A percentile compares a stretch with the other conserved stretches of the same genome.
Conservation (phyloP, 306 rosid genomes). For the Nissolia schottii region DNA sequence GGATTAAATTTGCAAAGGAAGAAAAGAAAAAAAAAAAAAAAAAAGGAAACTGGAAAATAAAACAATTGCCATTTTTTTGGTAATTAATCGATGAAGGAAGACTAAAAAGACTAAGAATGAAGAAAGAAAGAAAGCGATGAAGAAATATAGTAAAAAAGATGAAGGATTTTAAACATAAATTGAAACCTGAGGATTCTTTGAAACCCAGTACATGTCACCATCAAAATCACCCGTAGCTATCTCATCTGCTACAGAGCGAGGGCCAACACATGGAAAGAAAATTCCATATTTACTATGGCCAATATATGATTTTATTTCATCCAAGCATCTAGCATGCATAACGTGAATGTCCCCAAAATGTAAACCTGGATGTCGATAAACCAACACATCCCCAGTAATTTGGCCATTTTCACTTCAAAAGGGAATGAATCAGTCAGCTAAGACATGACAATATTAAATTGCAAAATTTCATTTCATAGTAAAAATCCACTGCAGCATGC, state of each 20-base stretch:
- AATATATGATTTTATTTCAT: constrained; percentile 41
- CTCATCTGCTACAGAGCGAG: constrained; percentile 77
- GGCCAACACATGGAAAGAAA: constrained; percentile 75
- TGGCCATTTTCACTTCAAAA: constrained; percentile 55
- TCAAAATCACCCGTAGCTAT: constrained; percentile 89
- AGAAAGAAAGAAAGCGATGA: background rate
- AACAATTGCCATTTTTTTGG: background rate
- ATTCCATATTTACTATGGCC: constrained; percentile 72
- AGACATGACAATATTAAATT: background rate
- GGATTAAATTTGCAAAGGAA: background rate
- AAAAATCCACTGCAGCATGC: background rate
- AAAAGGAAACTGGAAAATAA: background rate
- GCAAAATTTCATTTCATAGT: background rate
- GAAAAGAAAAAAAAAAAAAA: background rate
- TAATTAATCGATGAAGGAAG: no score
- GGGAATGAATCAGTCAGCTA: background rate
- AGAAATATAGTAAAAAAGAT: background rate
- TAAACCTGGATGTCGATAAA: constrained; percentile 74
- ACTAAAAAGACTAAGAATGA: background rate
- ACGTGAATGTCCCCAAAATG: constrained; percentile 85
- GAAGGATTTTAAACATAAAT: constrained; percentile 4
- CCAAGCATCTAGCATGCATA: constrained; percentile 49
- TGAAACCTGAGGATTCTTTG: constrained; percentile 62
- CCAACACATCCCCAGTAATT: constrained; percentile 63
- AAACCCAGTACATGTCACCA: constrained; percentile 85